Conservation (phyloP, 164 flowering plant genomes). For the Pachysandra terminalis region DNA sequence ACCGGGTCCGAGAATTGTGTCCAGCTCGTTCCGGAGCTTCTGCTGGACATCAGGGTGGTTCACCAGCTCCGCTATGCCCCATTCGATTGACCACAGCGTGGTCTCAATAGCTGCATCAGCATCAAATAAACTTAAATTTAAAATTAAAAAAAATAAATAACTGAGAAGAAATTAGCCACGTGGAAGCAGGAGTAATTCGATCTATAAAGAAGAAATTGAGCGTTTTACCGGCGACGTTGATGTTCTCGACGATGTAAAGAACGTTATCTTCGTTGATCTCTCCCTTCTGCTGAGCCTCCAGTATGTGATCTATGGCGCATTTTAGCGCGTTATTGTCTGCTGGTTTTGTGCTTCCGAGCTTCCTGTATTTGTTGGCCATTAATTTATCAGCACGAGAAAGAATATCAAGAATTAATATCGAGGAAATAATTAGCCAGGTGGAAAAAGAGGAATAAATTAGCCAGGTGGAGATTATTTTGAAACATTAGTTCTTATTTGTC, state of each 20-base stretch:
- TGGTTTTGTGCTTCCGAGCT: slow-evolving; percentile 39
- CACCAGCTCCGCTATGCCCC: slow-evolving; percentile 73
- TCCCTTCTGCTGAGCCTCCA: slow-evolving; percentile 68
- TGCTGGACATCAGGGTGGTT: slow-evolving; percentile 59
- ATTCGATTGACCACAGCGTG: slow-evolving; percentile 65
- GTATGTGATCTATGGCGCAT: slow-evolving; percentile 67
- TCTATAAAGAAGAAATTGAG: too few relatives aligned
- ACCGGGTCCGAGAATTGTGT: slow-evolving; percentile 44
- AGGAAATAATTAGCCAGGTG: too few relatives aligned
- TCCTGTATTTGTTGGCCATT: slow-evolving; percentile 28
- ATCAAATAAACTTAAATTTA: too few relatives aligned
- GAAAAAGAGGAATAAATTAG: too few relatives aligned
- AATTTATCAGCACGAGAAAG: background rate
- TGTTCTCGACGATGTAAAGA: slow-evolving; percentile 71
- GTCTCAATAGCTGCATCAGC: slow-evolving; percentile 62
- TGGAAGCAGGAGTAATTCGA: too few relatives aligned
- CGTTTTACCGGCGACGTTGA: slow-evolving; percentile 62
- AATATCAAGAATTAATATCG: too few relatives aligned
- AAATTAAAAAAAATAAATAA: too few relatives aligned
- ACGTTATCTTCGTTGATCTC: slow-evolving; percentile 76
- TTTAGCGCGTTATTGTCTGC: slow-evolving; percentile 35
- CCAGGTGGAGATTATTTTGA: too few relatives aligned
- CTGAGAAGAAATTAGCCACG: too few relatives aligned
- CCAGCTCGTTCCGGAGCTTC: slow-evolving; percentile 52
- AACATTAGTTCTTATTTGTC: too few relatives aligned